These are phyloP conservation scores for Hordeum pubiflorum DNA, from an alignment of 202 grass and related monocot species.

Conservation along the genomic window DNA sequence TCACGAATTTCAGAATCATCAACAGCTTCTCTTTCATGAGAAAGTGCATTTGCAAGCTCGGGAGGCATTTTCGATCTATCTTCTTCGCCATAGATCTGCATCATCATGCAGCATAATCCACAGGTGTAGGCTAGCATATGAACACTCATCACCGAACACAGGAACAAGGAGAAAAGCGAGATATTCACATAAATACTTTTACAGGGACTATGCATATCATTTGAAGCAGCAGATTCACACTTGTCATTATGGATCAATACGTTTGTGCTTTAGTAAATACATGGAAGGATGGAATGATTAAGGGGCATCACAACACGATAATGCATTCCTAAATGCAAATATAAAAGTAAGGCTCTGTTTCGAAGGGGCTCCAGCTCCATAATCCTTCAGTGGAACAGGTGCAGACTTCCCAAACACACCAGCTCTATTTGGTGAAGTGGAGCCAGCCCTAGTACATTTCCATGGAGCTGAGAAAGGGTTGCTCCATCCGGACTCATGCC, in stretches of 20 bases:
- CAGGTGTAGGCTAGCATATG: neutral
- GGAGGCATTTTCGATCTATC: slow-evolving; percentile 86
- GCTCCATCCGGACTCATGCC: too few relatives aligned
- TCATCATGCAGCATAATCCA: slow-evolving; percentile 24
- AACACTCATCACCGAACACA: slow-evolving; percentile 17
- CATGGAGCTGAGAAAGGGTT: too few relatives aligned
- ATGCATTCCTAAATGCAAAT: slow-evolving; percentile 10
- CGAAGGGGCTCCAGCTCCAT: neutral
- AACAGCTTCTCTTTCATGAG: slow-evolving; percentile 75
- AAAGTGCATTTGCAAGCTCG: slow-evolving; percentile 75
- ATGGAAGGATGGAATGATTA: neutral
- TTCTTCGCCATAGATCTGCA: slow-evolving; percentile 75
- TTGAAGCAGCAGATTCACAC: neutral
- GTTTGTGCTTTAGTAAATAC: neutral
- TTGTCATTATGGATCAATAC: neutral
- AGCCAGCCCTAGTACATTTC: too few relatives aligned
- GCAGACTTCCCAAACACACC: too few relatives aligned
- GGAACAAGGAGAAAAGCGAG: neutral
- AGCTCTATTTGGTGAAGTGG: too few relatives aligned
- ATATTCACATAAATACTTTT: neutral
- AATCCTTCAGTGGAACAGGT: neutral
- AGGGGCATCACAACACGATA: neutral
- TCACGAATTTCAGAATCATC: slow-evolving; percentile 89
- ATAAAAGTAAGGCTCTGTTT: neutral
- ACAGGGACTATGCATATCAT: neutral